Evolutionary conservation across 805 yeast genomes (phyloP).

Genomic region (Clavispora santaluciae): DNA sequence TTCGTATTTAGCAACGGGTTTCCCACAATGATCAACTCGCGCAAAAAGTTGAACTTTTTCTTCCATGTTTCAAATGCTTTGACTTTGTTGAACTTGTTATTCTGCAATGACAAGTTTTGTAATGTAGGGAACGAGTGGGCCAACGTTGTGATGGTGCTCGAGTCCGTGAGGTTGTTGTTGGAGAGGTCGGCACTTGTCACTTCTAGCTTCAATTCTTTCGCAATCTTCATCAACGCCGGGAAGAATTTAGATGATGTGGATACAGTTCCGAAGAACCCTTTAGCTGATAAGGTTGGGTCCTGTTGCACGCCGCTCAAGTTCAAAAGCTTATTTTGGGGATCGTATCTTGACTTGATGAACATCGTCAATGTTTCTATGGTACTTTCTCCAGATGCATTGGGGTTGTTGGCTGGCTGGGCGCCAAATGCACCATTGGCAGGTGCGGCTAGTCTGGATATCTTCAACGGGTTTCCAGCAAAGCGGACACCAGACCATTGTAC

Average conservation of each 20-base stretch:
- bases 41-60: slow-evolving; percentile 63
- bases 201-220: slow-evolving; percentile 47
- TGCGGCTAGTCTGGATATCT: slow-evolving; percentile 38
- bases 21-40: slow-evolving; percentile 73
- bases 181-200: slow-evolving; percentile 72
- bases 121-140: slow-evolving; percentile 72
- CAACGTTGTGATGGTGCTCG: slow-evolving; percentile 53
- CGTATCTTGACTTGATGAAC: slow-evolving; percentile 65
- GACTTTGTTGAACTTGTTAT: slow-evolving; percentile 60
- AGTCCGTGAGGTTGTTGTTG: slow-evolving; percentile 54
- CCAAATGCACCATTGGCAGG: slow-evolving; percentile 10
- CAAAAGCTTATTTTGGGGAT: slow-evolving; percentile 57
- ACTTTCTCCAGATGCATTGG: slow-evolving; percentile 16
- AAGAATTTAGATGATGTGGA: slow-evolving; percentile 75
- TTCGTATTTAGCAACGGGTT: slow-evolving; percentile 61
- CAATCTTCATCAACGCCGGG: slow-evolving; percentile 83
- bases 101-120: slow-evolving; percentile 72
- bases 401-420: slow-evolving; percentile 1
- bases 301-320: slow-evolving; percentile 61
- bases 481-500: slow-evolving; percentile 67
- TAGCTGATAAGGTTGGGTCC: slow-evolving; percentile 55
- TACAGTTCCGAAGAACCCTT: slow-evolving; percentile 61
- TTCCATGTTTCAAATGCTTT: slow-evolving; percentile 69
- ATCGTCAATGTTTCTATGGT: slow-evolving; percentile 61
- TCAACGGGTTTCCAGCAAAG: slow-evolving; percentile 71